These are phyloP conservation scores for Lachnellula occidentalis DNA, from an alignment of 2,329 filamentous ascomycete genomes.

Conservation along the genomic window DNA sequence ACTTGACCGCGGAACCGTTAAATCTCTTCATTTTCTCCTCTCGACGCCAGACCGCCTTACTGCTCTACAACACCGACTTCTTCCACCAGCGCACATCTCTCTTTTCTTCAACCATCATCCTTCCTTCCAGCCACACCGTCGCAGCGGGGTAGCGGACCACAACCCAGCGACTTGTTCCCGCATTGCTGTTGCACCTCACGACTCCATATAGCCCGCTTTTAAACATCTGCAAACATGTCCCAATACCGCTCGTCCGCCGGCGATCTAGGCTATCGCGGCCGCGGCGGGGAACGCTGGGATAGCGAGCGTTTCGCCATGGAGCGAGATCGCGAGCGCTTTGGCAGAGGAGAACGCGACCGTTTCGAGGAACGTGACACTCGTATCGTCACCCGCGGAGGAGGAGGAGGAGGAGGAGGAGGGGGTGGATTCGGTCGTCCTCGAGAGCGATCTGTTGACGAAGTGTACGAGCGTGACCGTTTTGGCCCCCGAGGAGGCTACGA, in stretches of 20 bases:
- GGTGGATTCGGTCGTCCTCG: slow-evolving; percentile 30
- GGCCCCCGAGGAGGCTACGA: slow-evolving; percentile 25
- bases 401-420: slow-evolving; percentile 31
- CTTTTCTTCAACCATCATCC: not conserved
- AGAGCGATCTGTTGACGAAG: slow-evolving; percentile 45
- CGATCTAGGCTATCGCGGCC: slow-evolving; percentile 32
- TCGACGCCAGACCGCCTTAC: too few relatives aligned
- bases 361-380: slow-evolving; percentile 47
- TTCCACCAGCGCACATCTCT: not conserved
- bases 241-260: slow-evolving; percentile 31
- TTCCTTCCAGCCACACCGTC: not conserved
- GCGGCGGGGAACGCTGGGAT: slow-evolving; percentile 43
- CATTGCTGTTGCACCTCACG: not conserved
- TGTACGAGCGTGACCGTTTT: slow-evolving; percentile 45
- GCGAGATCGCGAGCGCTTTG: slow-evolving; percentile 40
- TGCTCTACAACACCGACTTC: not conserved
- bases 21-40: slow-evolving; percentile 17
- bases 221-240: slow-evolving; percentile 16
- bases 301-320: slow-evolving; percentile 46
- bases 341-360: slow-evolving; percentile 28
- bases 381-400: slow-evolving; percentile 35
- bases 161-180: not conserved
- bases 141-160: slow-evolving; percentile 3
- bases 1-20: not conserved
- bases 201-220: slow-evolving; percentile 1